Evolutionary conservation across 371 early-diverging fungal species (phyloP), one percentile per base, ranked within the genome.

Genomic region (Mucor racemosus): DNA sequence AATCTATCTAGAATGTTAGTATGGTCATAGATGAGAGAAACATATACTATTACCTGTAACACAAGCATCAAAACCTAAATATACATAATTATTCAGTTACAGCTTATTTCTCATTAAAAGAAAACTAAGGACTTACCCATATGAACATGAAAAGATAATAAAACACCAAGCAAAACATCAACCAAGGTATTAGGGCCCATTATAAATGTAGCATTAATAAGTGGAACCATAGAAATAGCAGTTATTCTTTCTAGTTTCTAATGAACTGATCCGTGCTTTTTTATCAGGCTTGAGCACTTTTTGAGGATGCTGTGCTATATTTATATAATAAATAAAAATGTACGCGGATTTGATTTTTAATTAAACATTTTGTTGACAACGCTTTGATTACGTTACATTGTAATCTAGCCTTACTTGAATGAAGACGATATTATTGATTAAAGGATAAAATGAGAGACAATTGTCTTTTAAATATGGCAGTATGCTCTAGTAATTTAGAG

Each of bases 101-200:
- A 26, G 3, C 26, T 26, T 3, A 26, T 26, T 26, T 26, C 3
- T 26, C 26, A 26, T 19, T 46, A 46, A 38, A 1, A 9, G 11
- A 38, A 1, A 7, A 41, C 5, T 13, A 31, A 4, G 10, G 17
- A 53, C 31, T 17, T 57, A 64, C 94, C 95, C 66, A 95, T 84
- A 81, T 97, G 91, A 38, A 85, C 73, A 85, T 97, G 97, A 55
- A 94, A 77, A 15, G 96, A 96, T 61, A 97, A 66, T 38, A 94
- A 91, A 17, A 95, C 84, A 40, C 94, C 95, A 63, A 97, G 73
- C n/a, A 85, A 76, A 72, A 95, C 88, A 76, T 97, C 96, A 72
- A 90, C 88, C 61, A 91, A 82, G 6, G 94, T 89, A 71, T 90
- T 86, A 31, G 95, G 83, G 15, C 96, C 96, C 58, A 85, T 81